phyloP scores from a whole-genome alignment of 352 stramenopile genomes.

The Phytophthora ramorum region DNA sequence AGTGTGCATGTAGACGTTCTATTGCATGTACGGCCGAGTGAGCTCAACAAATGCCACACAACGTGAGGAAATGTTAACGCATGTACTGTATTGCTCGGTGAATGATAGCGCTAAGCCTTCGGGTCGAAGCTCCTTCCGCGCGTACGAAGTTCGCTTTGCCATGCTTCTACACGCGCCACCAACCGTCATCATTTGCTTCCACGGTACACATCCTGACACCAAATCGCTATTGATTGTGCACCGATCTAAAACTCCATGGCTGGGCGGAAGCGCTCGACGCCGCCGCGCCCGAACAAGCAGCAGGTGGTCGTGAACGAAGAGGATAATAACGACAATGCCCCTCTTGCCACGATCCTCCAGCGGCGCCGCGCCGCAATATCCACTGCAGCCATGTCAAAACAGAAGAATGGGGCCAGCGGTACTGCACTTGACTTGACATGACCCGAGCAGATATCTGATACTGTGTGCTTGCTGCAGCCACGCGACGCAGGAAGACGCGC shows the following conservation, averaged over 20 bases:
- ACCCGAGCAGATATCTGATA: conserved; percentile 17
- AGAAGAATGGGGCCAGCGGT: conserved; percentile 29
- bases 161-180: conserved; percentile 27
- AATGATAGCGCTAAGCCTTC: too few species aligned
- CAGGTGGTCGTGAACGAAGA: background rate
- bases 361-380: conserved; percentile 12
- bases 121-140: too few species aligned
- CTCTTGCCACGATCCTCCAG: conserved; percentile 26
- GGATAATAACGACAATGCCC: conserved; percentile 34
- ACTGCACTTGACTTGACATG: conserved; percentile 32
- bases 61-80: too few species aligned
- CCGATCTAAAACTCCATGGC: conserved; percentile 16
- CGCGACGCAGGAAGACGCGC: background rate
- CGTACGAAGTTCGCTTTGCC: background rate
- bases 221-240: conserved; percentile 13
- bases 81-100: too few species aligned
- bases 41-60: too few species aligned
- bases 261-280: conserved; percentile 12
- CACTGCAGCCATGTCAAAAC: conserved; percentile 4
- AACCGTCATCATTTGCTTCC: conserved; percentile 22
- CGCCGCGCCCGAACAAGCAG: background rate
- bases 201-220: conserved; percentile 9
- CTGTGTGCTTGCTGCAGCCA: conserved; percentile 11
- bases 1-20: too few species aligned
- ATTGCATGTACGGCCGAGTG: too few species aligned